These are phyloP conservation scores for Helianthus tuberosus DNA, from an alignment of 129 eudicot species.

Conservation along the genomic window DNA sequence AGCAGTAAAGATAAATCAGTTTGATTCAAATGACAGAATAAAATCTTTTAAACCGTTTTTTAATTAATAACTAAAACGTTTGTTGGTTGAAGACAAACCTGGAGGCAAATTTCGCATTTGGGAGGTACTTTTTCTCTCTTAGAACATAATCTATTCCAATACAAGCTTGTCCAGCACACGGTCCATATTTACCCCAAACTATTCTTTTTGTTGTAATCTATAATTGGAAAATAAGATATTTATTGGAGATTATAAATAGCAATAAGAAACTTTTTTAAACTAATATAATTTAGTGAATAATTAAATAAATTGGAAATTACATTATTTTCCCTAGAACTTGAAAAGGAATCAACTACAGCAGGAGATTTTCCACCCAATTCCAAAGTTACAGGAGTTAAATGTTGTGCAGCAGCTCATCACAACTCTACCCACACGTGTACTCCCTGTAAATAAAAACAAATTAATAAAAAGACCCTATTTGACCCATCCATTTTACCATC, in stretches of 20 bases:
- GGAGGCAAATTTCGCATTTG: no score
- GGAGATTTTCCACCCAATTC: constrained; percentile 93
- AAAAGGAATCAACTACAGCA: constrained; percentile 61
- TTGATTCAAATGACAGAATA: no score
- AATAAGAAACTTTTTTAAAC: not conserved
- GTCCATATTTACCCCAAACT: constrained; percentile 75
- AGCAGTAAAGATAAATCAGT: no score
- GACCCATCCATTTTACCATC: no score
- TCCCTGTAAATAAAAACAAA: constrained; percentile 43
- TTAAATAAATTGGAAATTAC: constrained; percentile 30
- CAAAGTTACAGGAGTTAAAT: constrained; percentile 75
- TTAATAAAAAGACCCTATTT: no score
- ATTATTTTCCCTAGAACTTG: constrained; percentile 44
- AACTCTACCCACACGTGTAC: constrained; percentile 54
- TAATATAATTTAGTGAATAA: no score
- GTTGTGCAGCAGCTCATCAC: constrained; percentile 76
- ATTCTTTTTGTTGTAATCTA: constrained; percentile 62
- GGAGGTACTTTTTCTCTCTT: no score
- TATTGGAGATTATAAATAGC: not conserved
- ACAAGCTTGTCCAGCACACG: constrained; percentile 83
- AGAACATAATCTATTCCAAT: constrained; percentile 75
- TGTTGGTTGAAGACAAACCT: no score
- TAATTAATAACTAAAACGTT: no score
- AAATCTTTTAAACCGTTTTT: no score
- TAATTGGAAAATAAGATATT: not conserved